A percentile compares a stretch with the other conserved stretches of the same genome.
These are phyloP conservation scores for Ilyonectria sp. DNA, from an alignment of 2,329 filamentous ascomycete genomes.

Conservation along the genomic window DNA sequence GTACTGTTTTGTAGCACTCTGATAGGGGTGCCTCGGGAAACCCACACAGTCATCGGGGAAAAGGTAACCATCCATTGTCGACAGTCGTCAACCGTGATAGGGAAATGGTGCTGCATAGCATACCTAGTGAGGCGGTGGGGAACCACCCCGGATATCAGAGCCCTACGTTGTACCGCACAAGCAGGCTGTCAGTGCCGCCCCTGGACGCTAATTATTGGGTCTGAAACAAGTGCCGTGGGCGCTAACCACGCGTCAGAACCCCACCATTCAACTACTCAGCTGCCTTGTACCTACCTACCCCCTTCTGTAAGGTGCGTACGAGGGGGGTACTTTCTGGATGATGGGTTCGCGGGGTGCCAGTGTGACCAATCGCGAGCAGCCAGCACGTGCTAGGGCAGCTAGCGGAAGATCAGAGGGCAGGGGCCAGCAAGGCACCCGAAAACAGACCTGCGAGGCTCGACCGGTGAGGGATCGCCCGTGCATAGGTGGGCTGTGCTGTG, in stretches of 20 bases:
- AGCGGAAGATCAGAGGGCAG: conserved; percentile 28
- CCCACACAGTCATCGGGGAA: not conserved
- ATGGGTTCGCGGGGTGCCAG: conserved; percentile 22
- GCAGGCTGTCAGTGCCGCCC: not conserved
- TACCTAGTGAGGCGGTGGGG: not conserved
- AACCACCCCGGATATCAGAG: not conserved
- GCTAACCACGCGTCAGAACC: not conserved
- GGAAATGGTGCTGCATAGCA: not conserved
- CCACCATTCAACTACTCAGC: not conserved
- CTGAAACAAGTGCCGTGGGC: not conserved
- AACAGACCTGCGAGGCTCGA: conserved; percentile 28
- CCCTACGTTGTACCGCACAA: not conserved
- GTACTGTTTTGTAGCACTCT: not conserved
- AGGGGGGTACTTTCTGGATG: conserved; percentile 12
- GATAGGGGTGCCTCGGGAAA: not conserved
- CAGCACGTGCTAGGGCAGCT: conserved; percentile 27
- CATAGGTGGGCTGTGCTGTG: conserved; percentile 43
- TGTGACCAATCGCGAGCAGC: conserved; percentile 12
- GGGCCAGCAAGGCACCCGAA: conserved; percentile 32
- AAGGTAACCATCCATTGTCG: not conserved
- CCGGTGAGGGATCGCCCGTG: conserved; percentile 44
- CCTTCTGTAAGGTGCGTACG: not conserved
- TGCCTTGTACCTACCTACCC: not conserved
- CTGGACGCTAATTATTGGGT: not conserved
- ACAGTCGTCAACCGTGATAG: not conserved